Conservation (phyloP, 805 yeast genomes). For the Saccharomyces eubayanus region DNA sequence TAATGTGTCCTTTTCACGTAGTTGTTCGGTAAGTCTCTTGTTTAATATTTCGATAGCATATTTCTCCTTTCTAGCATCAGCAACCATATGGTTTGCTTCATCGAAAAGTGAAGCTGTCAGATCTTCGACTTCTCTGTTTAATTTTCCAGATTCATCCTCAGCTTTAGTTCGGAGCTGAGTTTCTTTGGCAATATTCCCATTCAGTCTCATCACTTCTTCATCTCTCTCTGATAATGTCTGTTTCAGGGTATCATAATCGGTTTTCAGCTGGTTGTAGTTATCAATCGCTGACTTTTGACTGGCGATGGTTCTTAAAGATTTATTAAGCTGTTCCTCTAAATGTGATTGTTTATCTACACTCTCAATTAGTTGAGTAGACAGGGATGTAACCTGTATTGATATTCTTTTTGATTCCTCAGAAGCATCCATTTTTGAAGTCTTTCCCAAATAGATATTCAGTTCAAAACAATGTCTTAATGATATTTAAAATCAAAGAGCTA, state of each 20-base stretch:
- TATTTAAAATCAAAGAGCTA: neutral
- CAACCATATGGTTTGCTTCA: constrained; percentile 81
- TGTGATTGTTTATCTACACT: constrained; percentile 50
- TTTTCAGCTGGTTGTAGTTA: constrained; percentile 26
- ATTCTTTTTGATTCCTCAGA: constrained; percentile 37
- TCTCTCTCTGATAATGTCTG: constrained; percentile 15
- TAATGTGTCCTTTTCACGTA: constrained; percentile 61
- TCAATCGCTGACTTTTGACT: constrained; percentile 15
- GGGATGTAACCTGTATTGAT: constrained; percentile 45
- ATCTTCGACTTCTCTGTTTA: constrained; percentile 73
- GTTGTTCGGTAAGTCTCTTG: constrained; percentile 41
- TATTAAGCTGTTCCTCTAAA: constrained; percentile 43
- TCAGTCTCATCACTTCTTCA: constrained; percentile 29
- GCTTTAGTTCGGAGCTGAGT: constrained; percentile 39
- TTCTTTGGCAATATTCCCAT: constrained; percentile 24
- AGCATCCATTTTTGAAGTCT: constrained; percentile 2
- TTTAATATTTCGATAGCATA: constrained; percentile 54
- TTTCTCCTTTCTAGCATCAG: constrained; percentile 63
- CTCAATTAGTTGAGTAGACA: constrained; percentile 53
- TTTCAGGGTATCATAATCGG: constrained; percentile 30
- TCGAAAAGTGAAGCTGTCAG: constrained; percentile 67
- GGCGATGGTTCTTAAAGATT: constrained; percentile 32
- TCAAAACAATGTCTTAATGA: neutral
- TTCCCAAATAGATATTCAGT: neutral
- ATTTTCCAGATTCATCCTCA: constrained; percentile 48